Conservation (phyloP, 2,329 filamentous ascomycete genomes). For the Xylariaceae sp. region DNA sequence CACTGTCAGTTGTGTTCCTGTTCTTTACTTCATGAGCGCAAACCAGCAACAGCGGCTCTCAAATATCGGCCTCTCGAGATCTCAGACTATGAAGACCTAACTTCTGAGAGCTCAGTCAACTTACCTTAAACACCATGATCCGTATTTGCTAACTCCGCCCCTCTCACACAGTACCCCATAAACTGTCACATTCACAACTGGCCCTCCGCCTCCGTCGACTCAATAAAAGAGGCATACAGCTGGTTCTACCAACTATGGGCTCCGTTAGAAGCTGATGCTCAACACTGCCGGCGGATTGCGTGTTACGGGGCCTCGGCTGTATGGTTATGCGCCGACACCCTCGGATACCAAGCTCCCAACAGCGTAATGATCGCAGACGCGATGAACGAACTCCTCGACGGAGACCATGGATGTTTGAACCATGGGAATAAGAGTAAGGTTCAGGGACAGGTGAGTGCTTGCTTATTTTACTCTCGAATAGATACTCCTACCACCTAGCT, state of each 20-base stretch:
- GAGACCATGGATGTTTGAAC: slow-evolving; percentile 14
- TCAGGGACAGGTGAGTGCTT: slow-evolving; percentile 13
- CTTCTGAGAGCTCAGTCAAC: too few species aligned
- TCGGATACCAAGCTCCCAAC: slow-evolving; percentile 7
- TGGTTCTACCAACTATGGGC: slow-evolving; percentile 17
- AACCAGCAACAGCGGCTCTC: too few species aligned
- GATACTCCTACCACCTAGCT: background rate
- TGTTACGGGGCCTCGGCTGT: slow-evolving; percentile 13
- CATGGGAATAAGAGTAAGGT: slow-evolving; percentile 9
- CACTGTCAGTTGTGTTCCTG: slow-evolving; percentile 5
- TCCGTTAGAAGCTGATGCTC: slow-evolving; percentile 12
- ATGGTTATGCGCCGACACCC: slow-evolving; percentile 17
- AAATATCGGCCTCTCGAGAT: too few species aligned
- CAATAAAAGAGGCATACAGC: slow-evolving; percentile 15
- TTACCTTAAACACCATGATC: too few species aligned
- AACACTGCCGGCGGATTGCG: slow-evolving; percentile 11
- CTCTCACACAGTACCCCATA: slow-evolving; percentile 12
- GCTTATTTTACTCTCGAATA: background rate
- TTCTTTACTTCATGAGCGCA: background rate
- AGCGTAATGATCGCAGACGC: slow-evolving; percentile 15
- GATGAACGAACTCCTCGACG: slow-evolving; percentile 17
- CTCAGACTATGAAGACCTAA: too few species aligned
- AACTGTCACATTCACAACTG: slow-evolving; percentile 18
- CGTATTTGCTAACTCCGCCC: background rate
- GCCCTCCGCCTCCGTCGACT: slow-evolving; percentile 15